These are phyloP conservation scores for Tylopilus intermedius DNA, from an alignment of 768 basidiomycete species.

Conservation along the genomic window DNA sequence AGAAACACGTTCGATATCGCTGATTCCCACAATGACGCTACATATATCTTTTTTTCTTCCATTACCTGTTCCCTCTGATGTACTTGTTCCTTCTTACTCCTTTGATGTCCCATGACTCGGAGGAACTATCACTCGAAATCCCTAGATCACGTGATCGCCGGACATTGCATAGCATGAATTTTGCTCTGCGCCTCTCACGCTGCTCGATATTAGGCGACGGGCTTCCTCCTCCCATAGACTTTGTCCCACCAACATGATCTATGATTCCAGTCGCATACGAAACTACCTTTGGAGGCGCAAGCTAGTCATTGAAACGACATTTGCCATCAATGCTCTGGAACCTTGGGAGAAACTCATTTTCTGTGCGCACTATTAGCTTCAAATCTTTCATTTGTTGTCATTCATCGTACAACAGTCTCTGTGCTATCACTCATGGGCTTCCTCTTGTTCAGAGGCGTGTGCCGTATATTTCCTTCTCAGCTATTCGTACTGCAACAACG, in stretches of 20 bases:
- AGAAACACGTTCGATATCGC: neutral
- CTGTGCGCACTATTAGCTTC: conserved; percentile 36
- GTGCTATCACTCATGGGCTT: conserved; percentile 36
- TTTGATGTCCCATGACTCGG: neutral
- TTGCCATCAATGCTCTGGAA: conserved; percentile 57
- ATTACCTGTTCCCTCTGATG: conserved; percentile 13
- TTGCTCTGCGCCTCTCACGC: conserved; percentile 3
- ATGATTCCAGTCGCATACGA: conserved; percentile 21
- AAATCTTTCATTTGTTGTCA: neutral
- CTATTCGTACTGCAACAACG: conserved; percentile 48
- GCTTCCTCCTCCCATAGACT: neutral
- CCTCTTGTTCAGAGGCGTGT: conserved; percentile 47
- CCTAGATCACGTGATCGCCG: neutral
- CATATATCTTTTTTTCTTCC: conserved; percentile 9
- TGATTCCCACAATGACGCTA: conserved; percentile 4
- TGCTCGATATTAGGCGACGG: neutral
- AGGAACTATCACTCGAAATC: neutral
- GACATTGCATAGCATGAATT: neutral
- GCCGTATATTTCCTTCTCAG: conserved; percentile 57
- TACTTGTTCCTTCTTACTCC: conserved; percentile 10
- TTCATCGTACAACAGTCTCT: conserved; percentile 31
- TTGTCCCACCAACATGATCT: conserved; percentile 6
- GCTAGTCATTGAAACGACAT: conserved; percentile 55
- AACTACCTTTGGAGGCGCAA: conserved; percentile 47
- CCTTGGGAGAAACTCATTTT: conserved; percentile 65